These are phyloP conservation scores for Orbilia blumenaviensis DNA, from an alignment of 2,329 filamentous ascomycete genomes.

Conservation along the genomic window DNA sequence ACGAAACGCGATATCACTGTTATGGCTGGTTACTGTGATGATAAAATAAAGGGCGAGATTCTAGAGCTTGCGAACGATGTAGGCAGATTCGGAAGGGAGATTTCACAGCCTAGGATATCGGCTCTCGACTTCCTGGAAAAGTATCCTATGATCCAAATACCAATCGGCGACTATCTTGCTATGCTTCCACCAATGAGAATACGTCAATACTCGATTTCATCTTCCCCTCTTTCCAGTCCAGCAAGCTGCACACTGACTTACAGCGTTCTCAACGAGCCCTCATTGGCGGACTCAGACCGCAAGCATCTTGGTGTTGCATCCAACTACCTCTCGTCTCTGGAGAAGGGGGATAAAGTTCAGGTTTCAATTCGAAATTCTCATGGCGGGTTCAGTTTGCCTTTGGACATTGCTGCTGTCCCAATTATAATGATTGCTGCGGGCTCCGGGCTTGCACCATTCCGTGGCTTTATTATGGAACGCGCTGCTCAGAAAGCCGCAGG, in stretches of 20 bases:
- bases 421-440: slow-evolving; percentile 67
- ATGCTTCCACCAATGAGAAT: slow-evolving; percentile 81
- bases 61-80: slow-evolving; percentile 63
- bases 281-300: slow-evolving; percentile 63
- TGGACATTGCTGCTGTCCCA: slow-evolving; percentile 63
- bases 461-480: slow-evolving; percentile 71
- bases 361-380: slow-evolving; percentile 63
- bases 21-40: slow-evolving; percentile 66
- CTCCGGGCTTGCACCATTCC: slow-evolving; percentile 71
- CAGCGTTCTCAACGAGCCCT: slow-evolving; percentile 70
- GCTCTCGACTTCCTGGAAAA: slow-evolving; percentile 75
- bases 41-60: slow-evolving; percentile 65
- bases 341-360: slow-evolving; percentile 62
- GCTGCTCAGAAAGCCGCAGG: slow-evolving; percentile 65
- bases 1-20: slow-evolving; percentile 71
- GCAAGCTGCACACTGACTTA: slow-evolving; percentile 73
- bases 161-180: slow-evolving; percentile 73
- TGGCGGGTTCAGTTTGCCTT: slow-evolving; percentile 66
- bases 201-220: slow-evolving; percentile 82
- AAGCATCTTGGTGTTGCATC: slow-evolving; percentile 70
- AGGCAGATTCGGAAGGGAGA: slow-evolving; percentile 63
- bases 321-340: slow-evolving; percentile 68
- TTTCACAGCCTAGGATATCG: slow-evolving; percentile 69
- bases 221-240: slow-evolving; percentile 72
- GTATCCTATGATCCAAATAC: slow-evolving; percentile 69